Evolutionary conservation across 805 yeast species (phyloP).

Genomic region (Kuraishia floccosa): DNA sequence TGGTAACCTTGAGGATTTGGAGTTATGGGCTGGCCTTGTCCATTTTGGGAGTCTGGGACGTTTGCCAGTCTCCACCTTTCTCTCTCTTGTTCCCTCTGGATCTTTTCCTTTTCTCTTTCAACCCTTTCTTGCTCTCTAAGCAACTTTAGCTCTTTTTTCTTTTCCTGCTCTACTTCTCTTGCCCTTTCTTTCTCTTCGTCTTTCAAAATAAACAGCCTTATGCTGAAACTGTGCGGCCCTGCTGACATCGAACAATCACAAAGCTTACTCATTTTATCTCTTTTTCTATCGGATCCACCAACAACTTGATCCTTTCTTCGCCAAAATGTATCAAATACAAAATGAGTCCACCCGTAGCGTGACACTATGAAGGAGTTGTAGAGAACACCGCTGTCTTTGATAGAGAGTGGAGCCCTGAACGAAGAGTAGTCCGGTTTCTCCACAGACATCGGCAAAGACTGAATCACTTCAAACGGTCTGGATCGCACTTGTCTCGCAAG

Average conservation of each 20-base stretch:
- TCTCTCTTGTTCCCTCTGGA: slow-evolving; percentile 1
- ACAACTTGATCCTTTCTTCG: slow-evolving; percentile 32
- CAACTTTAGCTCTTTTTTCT: slow-evolving; percentile 10
- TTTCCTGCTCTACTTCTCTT: slow-evolving; percentile 15
- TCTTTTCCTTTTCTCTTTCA: neutral
- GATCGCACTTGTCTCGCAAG: slow-evolving; percentile 16
- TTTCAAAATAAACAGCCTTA: slow-evolving; percentile 71
- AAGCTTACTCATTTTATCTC: slow-evolving; percentile 84
- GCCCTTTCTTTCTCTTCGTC: slow-evolving; percentile 58
- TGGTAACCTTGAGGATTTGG: too few relatives aligned
- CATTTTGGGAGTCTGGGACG: neutral
- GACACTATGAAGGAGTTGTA: slow-evolving; percentile 67
- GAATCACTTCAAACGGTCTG: slow-evolving; percentile 56
- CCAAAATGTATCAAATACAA: slow-evolving; percentile 76
- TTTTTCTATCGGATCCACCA: slow-evolving; percentile 31
- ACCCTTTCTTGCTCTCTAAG: slow-evolving; percentile 12
- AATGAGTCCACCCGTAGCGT: slow-evolving; percentile 53
- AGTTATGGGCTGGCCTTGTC: neutral
- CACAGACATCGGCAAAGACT: slow-evolving; percentile 57
- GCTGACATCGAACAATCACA: slow-evolving; percentile 62
- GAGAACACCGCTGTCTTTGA: slow-evolving; percentile 63
- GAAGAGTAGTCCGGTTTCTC: slow-evolving; percentile 54
- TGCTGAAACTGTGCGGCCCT: slow-evolving; percentile 79
- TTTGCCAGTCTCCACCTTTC: slow-evolving; percentile 5
- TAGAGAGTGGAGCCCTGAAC: slow-evolving; percentile 53